Evolutionary conservation across 495 filamentous ascomycete species (phyloP), one percentile per base, ranked within the genome.

Genomic region (Aspergillus indologenus): DNA sequence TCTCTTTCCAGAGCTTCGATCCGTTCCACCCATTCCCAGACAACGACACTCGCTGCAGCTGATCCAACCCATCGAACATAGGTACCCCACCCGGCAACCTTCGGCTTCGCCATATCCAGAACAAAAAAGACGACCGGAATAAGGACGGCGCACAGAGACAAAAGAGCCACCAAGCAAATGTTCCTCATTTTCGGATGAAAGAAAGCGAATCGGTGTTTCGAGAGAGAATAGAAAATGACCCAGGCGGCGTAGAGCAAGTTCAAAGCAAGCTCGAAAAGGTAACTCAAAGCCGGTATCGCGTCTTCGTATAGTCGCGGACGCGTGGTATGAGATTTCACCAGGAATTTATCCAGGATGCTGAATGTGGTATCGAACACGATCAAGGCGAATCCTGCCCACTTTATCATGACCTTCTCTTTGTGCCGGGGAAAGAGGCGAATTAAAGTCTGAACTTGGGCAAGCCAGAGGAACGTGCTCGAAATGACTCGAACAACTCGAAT

Each of bases 21-120:
- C n/a, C 95, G 83, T 70, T 98, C 94, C 18, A 98, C 94, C 94
- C 94, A 98, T 71, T 98, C 94, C 94, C 94, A 98, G 1, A 98
- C 94, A 17, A 98, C 89, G 19, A 97, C 94, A 74, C 92, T 96
- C 8, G 94, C 95, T 2, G 92, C 91, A 0, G 92, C 92, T 1
- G 95, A 94, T 29, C 94, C 95, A 45, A 98, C 95, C 94, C 95
- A 98, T 64, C 94, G 79, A 53, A 98, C 91, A 66, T 97, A 98
- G 61, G 95, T 94, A 64, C 94, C 95, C 94, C 94, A 98, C 17
- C 91, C 92, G 24, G 90, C 90, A 49, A 96, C 86, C 48, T 89
- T 84, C 11, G 90, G 87, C 63, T 92, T 87, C 14, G 89, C 87
- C 45, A 98, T 93, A 70, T 98, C 94, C 65, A 96, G 73, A 45